Percentiles rank a stretch among this genome's conserved stretches.
phyloP scores from a whole-genome alignment of 768 basidiomycete species.

The Lentinula lateritia region DNA sequence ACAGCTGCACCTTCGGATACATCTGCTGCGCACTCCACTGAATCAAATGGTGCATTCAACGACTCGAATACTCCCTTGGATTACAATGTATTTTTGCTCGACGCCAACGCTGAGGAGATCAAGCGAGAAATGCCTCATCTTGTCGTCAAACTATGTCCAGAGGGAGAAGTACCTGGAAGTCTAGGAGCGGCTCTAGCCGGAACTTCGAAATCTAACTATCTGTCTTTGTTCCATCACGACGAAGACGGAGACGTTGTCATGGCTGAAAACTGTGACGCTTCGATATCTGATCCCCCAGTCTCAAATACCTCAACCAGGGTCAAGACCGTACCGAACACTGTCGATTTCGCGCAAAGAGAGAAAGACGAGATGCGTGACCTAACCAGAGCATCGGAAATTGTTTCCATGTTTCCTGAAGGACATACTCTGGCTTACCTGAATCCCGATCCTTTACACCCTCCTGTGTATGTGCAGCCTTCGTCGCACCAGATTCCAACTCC shows the following conservation, averaged over 20 bases:
- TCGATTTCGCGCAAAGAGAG: slow-evolving; percentile 80
- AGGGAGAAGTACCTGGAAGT: slow-evolving; percentile 17
- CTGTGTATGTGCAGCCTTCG: slow-evolving; percentile 4
- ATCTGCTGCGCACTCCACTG: neutral
- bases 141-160: slow-evolving; percentile 43
- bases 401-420: slow-evolving; percentile 34
- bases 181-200: neutral
- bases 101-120: slow-evolving; percentile 45
- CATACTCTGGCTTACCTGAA: neutral
- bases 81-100: slow-evolving; percentile 79
- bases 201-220: neutral
- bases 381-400: slow-evolving; percentile 77
- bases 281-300: slow-evolving; percentile 4
- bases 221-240: neutral
- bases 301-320: slow-evolving; percentile 1
- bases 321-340: slow-evolving; percentile 43
- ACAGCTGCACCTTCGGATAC: neutral
- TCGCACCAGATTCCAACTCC: neutral
- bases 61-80: slow-evolving; percentile 30
- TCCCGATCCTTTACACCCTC: slow-evolving; percentile 4
- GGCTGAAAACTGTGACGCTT: neutral
- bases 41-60: slow-evolving; percentile 5
- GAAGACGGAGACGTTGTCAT: slow-evolving; percentile 15
- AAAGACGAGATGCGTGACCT: slow-evolving; percentile 87
- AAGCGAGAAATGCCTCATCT: slow-evolving; percentile 42